These are phyloP conservation scores for Septoria linicola DNA, from an alignment of 2,329 filamentous ascomycete genomes.

Conservation along the genomic window DNA sequence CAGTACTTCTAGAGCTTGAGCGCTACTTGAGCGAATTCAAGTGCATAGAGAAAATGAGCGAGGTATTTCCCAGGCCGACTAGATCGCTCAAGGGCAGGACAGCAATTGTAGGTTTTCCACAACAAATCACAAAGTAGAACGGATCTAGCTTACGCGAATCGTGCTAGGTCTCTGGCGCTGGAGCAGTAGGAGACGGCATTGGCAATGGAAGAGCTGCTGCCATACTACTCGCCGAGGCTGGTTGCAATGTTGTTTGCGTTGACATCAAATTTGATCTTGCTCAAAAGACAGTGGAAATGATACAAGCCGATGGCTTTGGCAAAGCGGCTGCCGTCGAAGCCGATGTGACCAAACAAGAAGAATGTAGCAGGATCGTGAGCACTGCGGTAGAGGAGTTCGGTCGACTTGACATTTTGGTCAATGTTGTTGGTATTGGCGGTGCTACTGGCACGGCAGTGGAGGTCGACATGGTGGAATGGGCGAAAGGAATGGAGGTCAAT, in stretches of 20 bases:
- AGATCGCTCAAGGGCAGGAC: slow-evolving; percentile 46
- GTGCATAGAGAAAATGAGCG: slow-evolving; percentile 34
- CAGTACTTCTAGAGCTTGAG: no score
- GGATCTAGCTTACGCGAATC: neutral
- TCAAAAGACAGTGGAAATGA: slow-evolving; percentile 55
- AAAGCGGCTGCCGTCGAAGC: slow-evolving; percentile 47
- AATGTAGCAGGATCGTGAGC: slow-evolving; percentile 50
- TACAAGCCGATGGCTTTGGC: slow-evolving; percentile 43
- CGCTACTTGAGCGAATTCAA: no score
- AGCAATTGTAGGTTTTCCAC: slow-evolving; percentile 42
- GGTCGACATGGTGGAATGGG: slow-evolving; percentile 60
- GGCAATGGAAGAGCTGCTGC: slow-evolving; percentile 61
- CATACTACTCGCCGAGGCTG: slow-evolving; percentile 60
- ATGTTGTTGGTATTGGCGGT: slow-evolving; percentile 63
- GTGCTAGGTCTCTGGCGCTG: slow-evolving; percentile 55
- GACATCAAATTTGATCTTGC: slow-evolving; percentile 55
- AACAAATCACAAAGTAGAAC: no score
- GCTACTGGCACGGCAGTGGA: slow-evolving; percentile 59
- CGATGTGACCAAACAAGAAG: slow-evolving; percentile 55
- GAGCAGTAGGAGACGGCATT: slow-evolving; percentile 56
- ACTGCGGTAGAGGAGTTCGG: slow-evolving; percentile 52
- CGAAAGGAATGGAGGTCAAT: slow-evolving; percentile 59
- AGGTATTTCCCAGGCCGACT: slow-evolving; percentile 36
- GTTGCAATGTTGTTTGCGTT: slow-evolving; percentile 59
- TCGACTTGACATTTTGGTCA: slow-evolving; percentile 62